Conservation (phyloP, 495 filamentous ascomycete genomes). For the Penicillium cosmopolitanum region DNA sequence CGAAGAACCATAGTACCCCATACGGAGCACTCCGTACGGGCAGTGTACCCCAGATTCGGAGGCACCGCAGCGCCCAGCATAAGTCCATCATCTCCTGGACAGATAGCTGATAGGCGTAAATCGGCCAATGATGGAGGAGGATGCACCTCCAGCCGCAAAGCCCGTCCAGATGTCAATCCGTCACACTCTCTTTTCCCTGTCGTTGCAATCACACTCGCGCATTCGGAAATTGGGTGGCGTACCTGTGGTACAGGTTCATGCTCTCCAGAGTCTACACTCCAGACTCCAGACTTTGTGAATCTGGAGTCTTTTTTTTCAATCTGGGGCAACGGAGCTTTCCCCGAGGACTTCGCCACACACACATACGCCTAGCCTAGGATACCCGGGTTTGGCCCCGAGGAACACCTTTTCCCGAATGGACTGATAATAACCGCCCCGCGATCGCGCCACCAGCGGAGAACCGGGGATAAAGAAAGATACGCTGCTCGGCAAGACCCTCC, state of each 20-base stretch:
- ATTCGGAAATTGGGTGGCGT: neutral
- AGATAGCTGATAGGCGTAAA: conserved; percentile 30
- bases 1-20: neutral
- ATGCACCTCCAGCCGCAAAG: conserved; percentile 31
- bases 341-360: neutral
- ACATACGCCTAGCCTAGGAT: neutral
- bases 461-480: conserved; percentile 39
- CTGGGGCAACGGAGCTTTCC: neutral
- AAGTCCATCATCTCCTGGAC: conserved; percentile 5
- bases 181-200: neutral
- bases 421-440: conserved; percentile 4
- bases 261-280: conserved; percentile 4
- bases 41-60: conserved; percentile 17
- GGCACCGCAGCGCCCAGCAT: neutral
- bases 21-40: neutral
- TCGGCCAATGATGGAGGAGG: conserved; percentile 25
- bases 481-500: conserved; percentile 23
- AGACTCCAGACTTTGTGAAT: neutral
- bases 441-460: conserved; percentile 1
- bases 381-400: neutral
- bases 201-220: neutral
- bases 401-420: neutral
- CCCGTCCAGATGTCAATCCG: conserved; percentile 16
- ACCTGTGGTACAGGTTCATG: conserved; percentile 22
- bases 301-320: neutral